Evolutionary conservation across 1,284 basidiomycete genomes (phyloP), one percentile per base, ranked within the genome.

Genomic region (Rhodotorula sp.): DNA sequence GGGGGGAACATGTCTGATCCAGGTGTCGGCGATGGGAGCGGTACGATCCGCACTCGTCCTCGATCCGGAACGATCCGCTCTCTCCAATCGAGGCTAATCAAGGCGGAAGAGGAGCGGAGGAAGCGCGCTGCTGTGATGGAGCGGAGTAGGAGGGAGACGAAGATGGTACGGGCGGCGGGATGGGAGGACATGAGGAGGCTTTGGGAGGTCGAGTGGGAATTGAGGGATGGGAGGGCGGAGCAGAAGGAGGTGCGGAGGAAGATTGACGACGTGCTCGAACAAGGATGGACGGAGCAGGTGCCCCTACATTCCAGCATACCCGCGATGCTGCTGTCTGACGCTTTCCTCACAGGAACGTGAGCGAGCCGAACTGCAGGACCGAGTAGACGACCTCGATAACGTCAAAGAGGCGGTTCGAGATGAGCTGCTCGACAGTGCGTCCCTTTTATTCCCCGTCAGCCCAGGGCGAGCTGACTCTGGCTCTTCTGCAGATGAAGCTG

Each of bases 1-100:
- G 34, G 49, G 7, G 74, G 64, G 4, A 75, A 69, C 48, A 20
- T 49, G 24, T 74, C 74, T 17, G 74, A 74, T 54, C 72, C 72
- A 2, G 72, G 69, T 24, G 19, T 57, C 36, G 55, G 36, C 36
- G 15, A 24, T 10, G 34, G 55, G 24, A 57, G 55, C 36, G 55
- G 44, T 8, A 57, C 55, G 24, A 57, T 57, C 39, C 55, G 55
- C 19, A 39, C 55, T 9, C 29, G 55, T 8, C 34, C 24, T 36
- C 9, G 29, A 11, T 19, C 22, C 5, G 30, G 27, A 20, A 10
- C 24, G 17, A 34, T 17, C 17, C 10, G 44, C 58, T 24, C 30
- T 20, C 20, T 19, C 20, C 46, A 20, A 9, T 6, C 29, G 17
- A 19, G 20, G 44, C 46, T 20, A 2, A 11, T 20, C 39, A 29